Conservation (phyloP, 1,139 yeast genomes). For the Tardiomyces depauwii region DNA sequence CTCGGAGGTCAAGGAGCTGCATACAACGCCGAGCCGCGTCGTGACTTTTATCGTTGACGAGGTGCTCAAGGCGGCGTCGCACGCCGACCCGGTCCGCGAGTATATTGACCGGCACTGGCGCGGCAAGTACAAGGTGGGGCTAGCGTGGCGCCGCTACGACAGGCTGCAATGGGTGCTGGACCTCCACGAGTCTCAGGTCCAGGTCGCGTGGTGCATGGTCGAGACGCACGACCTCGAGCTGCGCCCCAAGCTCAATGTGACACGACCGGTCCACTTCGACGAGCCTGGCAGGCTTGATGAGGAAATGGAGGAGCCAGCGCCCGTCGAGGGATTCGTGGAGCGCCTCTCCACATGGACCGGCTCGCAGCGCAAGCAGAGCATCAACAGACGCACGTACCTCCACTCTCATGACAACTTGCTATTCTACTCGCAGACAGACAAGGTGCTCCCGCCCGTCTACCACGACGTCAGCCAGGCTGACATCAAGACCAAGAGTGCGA, state of each 20-base stretch:
- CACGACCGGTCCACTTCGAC: not conserved
- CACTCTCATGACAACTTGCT: conserved; percentile 51
- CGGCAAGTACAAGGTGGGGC: conserved; percentile 31
- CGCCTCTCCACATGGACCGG: conserved; percentile 48
- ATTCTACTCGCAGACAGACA: conserved; percentile 43
- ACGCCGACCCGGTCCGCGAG: too few relatives aligned
- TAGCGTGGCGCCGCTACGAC: conserved; percentile 59
- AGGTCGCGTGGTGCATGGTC: conserved; percentile 34
- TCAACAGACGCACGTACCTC: conserved; percentile 39
- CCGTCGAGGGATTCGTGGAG: conserved; percentile 56
- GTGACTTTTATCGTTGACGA: too few relatives aligned
- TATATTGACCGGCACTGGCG: not conserved
- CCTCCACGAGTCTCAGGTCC: conserved; percentile 37
- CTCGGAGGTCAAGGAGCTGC: not conserved
- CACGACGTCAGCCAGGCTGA: conserved; percentile 18
- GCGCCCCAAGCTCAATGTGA: not conserved
- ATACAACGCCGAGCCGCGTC: not conserved
- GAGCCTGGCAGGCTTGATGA: not conserved
- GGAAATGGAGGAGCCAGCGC: not conserved
- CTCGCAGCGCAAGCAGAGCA: conserved; percentile 16
- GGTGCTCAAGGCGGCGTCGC: too few relatives aligned
- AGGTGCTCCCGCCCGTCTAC: conserved; percentile 43
- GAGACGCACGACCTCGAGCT: conserved; percentile 44
- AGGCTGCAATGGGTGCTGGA: conserved; percentile 65
- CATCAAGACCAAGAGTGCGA: conserved; percentile 11